These are phyloP conservation scores for Carex pumila DNA, from an alignment of 176 grass and related monocot species.

Conservation along the genomic window DNA sequence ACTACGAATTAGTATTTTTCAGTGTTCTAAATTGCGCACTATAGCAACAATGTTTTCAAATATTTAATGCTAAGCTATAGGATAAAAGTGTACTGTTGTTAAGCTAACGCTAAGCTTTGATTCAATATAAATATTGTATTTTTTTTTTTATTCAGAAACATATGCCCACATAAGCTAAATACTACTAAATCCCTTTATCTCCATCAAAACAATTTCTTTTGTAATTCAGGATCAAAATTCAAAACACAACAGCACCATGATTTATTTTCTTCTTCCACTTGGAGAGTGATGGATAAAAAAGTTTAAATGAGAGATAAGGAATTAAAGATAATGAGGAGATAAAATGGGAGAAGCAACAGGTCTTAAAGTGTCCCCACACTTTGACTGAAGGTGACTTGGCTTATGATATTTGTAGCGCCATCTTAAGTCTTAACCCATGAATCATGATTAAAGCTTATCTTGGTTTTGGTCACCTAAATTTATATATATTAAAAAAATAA, in stretches of 20 bases:
- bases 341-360: slow-evolving; percentile 1
- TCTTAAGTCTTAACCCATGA: background rate
- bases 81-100: no score
- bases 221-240: background rate
- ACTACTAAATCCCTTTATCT: no score
- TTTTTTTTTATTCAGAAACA: no score
- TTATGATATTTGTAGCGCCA: background rate
- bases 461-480: slow-evolving; percentile 14
- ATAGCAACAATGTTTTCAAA: no score
- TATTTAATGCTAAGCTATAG: no score
- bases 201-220: background rate
- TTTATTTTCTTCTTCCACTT: background rate
- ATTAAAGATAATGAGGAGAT: background rate
- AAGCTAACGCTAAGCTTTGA: no score
- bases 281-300: background rate
- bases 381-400: background rate
- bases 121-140: no score
- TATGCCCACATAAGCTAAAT: no score
- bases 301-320: background rate
- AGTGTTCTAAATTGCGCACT: no score
- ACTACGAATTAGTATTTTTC: background rate
- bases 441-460: background rate
- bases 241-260: background rate
- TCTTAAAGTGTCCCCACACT: background rate
- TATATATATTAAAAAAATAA: no score